These are phyloP conservation scores for Diaporthe sp. DNA, from an alignment of 2,329 filamentous ascomycete species.

Conservation along the genomic window DNA sequence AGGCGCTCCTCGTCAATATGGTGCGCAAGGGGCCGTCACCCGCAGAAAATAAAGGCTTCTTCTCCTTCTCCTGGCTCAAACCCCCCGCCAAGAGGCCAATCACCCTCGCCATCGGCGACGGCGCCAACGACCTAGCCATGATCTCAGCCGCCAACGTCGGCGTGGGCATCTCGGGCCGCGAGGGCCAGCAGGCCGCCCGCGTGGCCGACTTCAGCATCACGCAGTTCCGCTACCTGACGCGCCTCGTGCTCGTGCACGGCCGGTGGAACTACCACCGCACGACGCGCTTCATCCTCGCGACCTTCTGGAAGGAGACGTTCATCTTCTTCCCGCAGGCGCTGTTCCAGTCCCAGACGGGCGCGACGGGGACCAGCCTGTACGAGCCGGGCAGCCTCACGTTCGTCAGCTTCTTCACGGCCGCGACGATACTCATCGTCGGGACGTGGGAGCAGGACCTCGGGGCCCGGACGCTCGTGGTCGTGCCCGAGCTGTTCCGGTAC, in stretches of 20 bases:
- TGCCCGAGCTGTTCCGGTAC: slow-evolving; percentile 90
- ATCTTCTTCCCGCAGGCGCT: slow-evolving; percentile 89
- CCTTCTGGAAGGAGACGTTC: slow-evolving; percentile 52
- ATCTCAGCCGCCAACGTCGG: too few species aligned
- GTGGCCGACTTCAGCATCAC: too few species aligned
- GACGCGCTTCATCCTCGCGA: too few species aligned
- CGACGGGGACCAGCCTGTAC: slow-evolving; percentile 91
- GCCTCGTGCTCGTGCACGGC: too few species aligned
- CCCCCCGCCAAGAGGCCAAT: neutral
- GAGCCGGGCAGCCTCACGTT: slow-evolving; percentile 89
- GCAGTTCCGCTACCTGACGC: too few species aligned
- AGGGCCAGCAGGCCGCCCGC: too few species aligned
- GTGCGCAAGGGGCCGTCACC: slow-evolving; percentile 66
- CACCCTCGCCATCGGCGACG: too few species aligned
- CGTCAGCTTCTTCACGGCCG: slow-evolving; percentile 93
- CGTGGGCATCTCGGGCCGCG: too few species aligned
- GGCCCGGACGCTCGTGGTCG: slow-evolving; percentile 86
- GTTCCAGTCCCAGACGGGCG: slow-evolving; percentile 87
- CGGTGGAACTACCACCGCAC: too few species aligned
- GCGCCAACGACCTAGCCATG: too few species aligned
- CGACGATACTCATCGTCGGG: slow-evolving; percentile 89
- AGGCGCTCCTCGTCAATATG: slow-evolving; percentile 86
- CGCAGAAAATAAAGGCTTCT: neutral
- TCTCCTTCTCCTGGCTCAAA: neutral
- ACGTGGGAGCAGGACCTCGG: slow-evolving; percentile 92